Percentiles rank a stretch among this genome's conserved stretches.
These are phyloP conservation scores for Amphichorda felina DNA, from an alignment of 2,329 filamentous ascomycete species.

Conservation along the genomic window DNA sequence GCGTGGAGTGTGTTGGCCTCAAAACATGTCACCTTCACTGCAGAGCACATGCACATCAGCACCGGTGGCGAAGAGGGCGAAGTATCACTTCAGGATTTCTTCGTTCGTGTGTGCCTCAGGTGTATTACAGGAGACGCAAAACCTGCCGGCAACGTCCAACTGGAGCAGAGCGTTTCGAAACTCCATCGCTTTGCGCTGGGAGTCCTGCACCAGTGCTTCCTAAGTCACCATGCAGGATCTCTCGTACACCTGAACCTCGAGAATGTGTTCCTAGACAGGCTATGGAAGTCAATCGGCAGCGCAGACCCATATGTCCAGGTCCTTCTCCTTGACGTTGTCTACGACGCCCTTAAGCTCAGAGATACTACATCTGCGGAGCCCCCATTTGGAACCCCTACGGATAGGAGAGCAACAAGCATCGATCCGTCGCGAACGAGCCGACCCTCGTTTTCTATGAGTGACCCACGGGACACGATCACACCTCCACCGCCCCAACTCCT, in stretches of 20 bases:
- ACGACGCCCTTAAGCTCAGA: conserved; percentile 58
- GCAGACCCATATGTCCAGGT: conserved; percentile 64
- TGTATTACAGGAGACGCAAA: conserved; percentile 32
- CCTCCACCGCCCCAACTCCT: conserved; percentile 58
- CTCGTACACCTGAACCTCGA: conserved; percentile 58
- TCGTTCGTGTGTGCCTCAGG: conserved; percentile 52
- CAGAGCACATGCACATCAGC: conserved; percentile 20
- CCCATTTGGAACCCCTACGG: conserved; percentile 30
- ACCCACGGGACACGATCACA: conserved; percentile 9
- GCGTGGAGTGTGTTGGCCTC: conserved; percentile 62
- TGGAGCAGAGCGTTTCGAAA: conserved; percentile 40
- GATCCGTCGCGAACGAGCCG: conserved; percentile 28
- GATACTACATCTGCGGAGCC: conserved; percentile 26
- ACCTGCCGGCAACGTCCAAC: conserved; percentile 10
- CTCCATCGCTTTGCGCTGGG: conserved; percentile 61
- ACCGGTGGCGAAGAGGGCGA: conserved; percentile 40
- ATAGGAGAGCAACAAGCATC: conserved; percentile 30
- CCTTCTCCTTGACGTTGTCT: conserved; percentile 66
- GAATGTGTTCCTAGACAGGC: conserved; percentile 53
- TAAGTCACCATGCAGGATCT: conserved; percentile 47
- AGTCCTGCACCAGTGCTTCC: conserved; percentile 57
- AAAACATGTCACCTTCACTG: conserved; percentile 27
- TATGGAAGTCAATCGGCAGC: conserved; percentile 47
- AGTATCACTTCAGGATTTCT: conserved; percentile 53
- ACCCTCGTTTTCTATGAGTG: conserved; percentile 21